A percentile compares a stretch with the other conserved stretches of the same genome.
These are phyloP conservation scores for Citrus cavaleriei DNA, from an alignment of 345 rosid genomes.

Conservation along the genomic window DNA sequence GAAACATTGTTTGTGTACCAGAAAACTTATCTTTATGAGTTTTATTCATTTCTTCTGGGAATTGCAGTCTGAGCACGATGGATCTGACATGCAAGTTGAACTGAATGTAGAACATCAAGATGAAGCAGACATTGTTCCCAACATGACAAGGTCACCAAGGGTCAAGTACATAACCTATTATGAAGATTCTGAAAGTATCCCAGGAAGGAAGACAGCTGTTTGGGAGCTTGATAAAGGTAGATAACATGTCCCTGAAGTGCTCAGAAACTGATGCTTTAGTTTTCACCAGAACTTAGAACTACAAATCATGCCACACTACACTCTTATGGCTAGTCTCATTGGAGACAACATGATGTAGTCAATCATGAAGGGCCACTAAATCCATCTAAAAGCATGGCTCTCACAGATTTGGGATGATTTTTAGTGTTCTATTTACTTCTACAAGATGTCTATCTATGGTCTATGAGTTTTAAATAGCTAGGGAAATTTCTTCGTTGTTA, in stretches of 20 bases:
- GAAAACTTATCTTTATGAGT: neutral
- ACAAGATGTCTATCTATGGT: neutral
- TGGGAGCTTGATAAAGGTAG: constrained; percentile 98
- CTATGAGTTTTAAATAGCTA: neutral
- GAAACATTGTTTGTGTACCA: neutral
- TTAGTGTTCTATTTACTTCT: neutral
- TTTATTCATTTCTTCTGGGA: constrained; percentile 16
- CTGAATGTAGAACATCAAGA: constrained; percentile 69
- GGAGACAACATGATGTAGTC: constrained; percentile 6
- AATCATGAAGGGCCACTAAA: constrained; percentile 2
- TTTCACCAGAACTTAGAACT: neutral
- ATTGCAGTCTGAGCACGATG: constrained; percentile 93
- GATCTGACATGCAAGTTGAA: constrained; percentile 81
- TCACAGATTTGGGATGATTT: neutral
- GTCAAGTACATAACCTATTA: constrained; percentile 83
- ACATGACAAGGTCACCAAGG: constrained; percentile 82
- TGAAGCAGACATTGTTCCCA: constrained; percentile 72
- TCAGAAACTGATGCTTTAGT: constrained; percentile 8
- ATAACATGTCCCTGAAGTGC: constrained; percentile 16
- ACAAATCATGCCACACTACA: constrained; percentile 5
- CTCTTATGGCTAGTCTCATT: neutral
- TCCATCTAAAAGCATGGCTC: neutral
- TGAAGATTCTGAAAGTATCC: constrained; percentile 88
- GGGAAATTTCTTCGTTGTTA: neutral
- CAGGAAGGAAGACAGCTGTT: constrained; percentile 91